Base-by-base conservation (phyloP, 495 filamentous ascomycete genomes). In the Trichoderma asperelloides region DNA sequence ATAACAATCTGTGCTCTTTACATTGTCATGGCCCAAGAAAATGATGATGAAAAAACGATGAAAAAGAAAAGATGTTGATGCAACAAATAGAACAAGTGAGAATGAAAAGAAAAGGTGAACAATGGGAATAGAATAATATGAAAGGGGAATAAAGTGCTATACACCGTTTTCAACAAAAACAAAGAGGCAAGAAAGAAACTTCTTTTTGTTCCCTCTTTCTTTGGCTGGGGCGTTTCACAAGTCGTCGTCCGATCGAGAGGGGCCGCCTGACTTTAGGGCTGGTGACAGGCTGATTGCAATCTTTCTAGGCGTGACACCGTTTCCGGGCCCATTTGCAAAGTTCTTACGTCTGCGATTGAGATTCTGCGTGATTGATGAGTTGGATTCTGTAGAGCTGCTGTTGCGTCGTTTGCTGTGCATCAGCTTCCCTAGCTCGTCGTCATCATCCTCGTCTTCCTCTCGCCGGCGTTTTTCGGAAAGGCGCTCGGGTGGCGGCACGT, bases 381-480 rank as follows among this genome's bases (percentile, higher is more conserved):
- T 41, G 23, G 74, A 78, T 3, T 71, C 71, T 40, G 74, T 75
- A 7, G 74, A 71, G 33, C 73, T 78, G 70, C 80, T 85, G 65
- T 81, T 91, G 68, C 90, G 82, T 57, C 88, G 83, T 75, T 93
- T 92, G 67, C 84, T 83, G 45, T 81, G 81, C 11, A 88, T 81
- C 68, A 95, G 80, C 73, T 92, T 94, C 25, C 84, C 85, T 27
- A 96, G 76, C 67, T 89, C 91, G 70, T 96, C 92, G 63, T 97
- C 93, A 69, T 96, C 92, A 62, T 97, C 93, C 51, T 93, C 90
- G 65, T 88, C 86, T 69, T 97, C 92, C 71, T 96, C 93, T 47
- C 95, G 85, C 55, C 95, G 84, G 66, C 95, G 90, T 74, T 97
- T 97, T 77, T 97, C 93, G 0, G 92, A 87, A n/a, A 97, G 71